Conservation (phyloP, 768 basidiomycete genomes). For the Suillus alpinus region DNA sequence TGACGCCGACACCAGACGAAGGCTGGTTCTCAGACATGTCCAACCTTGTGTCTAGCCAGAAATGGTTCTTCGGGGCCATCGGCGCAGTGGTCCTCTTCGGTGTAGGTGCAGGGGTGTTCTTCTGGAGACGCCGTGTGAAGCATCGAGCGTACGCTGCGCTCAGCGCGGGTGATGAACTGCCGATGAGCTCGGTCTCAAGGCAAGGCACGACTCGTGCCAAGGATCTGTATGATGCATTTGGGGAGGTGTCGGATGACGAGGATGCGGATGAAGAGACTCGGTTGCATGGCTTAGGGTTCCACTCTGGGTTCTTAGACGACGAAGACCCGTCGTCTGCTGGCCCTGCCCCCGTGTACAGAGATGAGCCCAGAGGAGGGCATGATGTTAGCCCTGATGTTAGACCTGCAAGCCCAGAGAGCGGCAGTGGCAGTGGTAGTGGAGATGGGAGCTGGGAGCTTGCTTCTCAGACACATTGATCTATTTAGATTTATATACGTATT, state of each 20-base stretch:
- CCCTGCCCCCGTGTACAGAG: conserved; percentile 40
- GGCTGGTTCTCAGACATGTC: conserved; percentile 85
- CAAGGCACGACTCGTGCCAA: conserved; percentile 58
- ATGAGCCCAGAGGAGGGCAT: conserved; percentile 45
- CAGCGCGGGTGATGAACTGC: conserved; percentile 63
- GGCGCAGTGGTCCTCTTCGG: conserved; percentile 77
- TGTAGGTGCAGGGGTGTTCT: conserved; percentile 66
- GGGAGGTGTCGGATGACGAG: conserved; percentile 81
- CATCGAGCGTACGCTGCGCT: conserved; percentile 57
- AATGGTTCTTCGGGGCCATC: conserved; percentile 90
- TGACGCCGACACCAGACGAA: conserved; percentile 65
- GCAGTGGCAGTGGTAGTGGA: conserved; percentile 53
- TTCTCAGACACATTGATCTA: conserved; percentile 33
- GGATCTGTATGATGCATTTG: conserved; percentile 96
- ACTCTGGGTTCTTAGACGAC: conserved; percentile 82
- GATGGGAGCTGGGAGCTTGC: conserved; percentile 78
- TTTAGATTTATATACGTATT: background rate
- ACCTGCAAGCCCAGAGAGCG: conserved; percentile 34
- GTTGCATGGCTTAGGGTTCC: conserved; percentile 58
- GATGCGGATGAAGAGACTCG: conserved; percentile 72
- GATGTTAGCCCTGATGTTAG: conserved; percentile 13
- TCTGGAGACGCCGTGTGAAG: conserved; percentile 64
- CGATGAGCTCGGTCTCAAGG: conserved; percentile 68
- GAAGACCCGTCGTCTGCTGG: conserved; percentile 49
- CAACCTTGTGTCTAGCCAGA: conserved; percentile 68